Conservation (phyloP, 805 yeast species). For the Tetrapisispora fleetii region DNA sequence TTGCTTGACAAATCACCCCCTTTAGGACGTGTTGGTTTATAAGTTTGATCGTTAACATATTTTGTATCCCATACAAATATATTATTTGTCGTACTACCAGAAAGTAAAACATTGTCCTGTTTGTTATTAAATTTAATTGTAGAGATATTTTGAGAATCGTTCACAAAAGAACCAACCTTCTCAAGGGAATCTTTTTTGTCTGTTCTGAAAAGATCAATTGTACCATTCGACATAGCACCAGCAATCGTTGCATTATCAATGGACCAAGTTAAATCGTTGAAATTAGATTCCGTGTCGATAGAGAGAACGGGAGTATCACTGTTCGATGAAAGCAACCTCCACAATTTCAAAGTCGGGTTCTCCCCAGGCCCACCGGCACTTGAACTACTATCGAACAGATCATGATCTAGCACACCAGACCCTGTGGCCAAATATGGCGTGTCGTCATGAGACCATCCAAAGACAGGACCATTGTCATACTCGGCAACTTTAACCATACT, state of each 20-base stretch:
- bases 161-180: constrained; percentile 41
- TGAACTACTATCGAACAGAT: background rate
- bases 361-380: background rate
- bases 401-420: constrained; percentile 36
- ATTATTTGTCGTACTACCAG: constrained; percentile 79
- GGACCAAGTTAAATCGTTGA: constrained; percentile 82
- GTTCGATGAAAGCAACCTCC: constrained; percentile 48
- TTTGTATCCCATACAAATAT: constrained; percentile 83
- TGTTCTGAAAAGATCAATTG: constrained; percentile 56
- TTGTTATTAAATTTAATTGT: constrained; percentile 68
- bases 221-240: constrained; percentile 82
- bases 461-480: constrained; percentile 74
- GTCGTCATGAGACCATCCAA: constrained; percentile 82
- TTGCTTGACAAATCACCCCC: constrained; percentile 65
- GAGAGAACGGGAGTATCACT: constrained; percentile 34
- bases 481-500: constrained; percentile 75
- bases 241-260: constrained; percentile 55
- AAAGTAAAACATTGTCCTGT: constrained; percentile 61
- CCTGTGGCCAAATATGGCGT: constrained; percentile 80
- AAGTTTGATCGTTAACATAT: constrained; percentile 29
- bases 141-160: constrained; percentile 63
- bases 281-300: constrained; percentile 44
- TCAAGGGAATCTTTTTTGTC: constrained; percentile 39
- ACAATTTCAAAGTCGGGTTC: constrained; percentile 62
- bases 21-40: constrained; percentile 51